Percentiles rank a stretch among this genome's conserved stretches.
Evolutionary conservation across 805 yeast genomes (phyloP).

Genomic region (Pichia thaimueangensis): DNA sequence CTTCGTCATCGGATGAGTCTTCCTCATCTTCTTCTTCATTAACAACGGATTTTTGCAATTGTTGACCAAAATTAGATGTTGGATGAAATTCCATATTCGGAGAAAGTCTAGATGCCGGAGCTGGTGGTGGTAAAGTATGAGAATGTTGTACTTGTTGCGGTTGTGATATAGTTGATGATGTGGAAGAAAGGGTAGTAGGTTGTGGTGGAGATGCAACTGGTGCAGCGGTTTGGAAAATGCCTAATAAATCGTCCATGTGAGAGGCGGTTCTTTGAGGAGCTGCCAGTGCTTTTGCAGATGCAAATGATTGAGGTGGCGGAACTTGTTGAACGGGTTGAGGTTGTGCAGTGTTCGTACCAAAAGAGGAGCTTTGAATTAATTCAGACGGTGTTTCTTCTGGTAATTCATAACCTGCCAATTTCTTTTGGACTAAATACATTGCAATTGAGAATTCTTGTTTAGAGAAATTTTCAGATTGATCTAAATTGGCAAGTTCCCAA

Average conservation of each 20-base stretch:
- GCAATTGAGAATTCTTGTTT: conserved; percentile 87
- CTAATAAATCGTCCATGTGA: conserved; percentile 64
- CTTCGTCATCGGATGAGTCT: conserved; percentile 30
- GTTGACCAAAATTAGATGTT: conserved; percentile 80
- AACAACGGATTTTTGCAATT: conserved; percentile 35
- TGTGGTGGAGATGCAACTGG: conserved; percentile 30
- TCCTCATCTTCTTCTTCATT: conserved; percentile 13
- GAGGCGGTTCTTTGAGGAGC: conserved; percentile 22
- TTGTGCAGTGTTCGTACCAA: conserved; percentile 21
- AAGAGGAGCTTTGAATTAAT: conserved; percentile 31
- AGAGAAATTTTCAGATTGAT: conserved; percentile 76
- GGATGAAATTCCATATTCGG: conserved; percentile 51
- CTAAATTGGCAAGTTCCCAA: conserved; percentile 93
- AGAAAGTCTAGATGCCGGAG: conserved; percentile 28
- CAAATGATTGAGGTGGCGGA: conserved; percentile 15
- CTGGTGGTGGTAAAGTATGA: conserved; percentile 24
- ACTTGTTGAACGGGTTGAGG: background rate
- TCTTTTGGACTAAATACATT: conserved; percentile 84
- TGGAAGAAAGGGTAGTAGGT: background rate
- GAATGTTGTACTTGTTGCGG: conserved; percentile 18
- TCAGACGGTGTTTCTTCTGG: conserved; percentile 74
- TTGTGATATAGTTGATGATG: background rate
- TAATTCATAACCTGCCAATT: conserved; percentile 63
- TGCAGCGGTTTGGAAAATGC: conserved; percentile 41
- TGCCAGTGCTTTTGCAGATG: conserved; percentile 14